Evolutionary conservation across 2,329 filamentous ascomycete species (phyloP).

Genomic region (Phaeosphaeria sp.): DNA sequence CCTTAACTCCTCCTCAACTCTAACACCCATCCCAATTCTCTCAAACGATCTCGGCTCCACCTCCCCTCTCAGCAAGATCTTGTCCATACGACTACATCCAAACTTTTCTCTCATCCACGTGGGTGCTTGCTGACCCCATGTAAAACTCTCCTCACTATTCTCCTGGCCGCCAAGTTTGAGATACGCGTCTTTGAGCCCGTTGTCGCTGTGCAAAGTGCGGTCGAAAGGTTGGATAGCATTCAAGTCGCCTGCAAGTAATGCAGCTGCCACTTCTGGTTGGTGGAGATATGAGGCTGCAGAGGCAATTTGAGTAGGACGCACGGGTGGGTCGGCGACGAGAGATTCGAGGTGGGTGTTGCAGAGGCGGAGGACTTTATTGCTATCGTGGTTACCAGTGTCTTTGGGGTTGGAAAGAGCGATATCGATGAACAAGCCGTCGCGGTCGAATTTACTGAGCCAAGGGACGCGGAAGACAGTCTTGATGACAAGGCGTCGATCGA

Average conservation of each 20-base stretch:
- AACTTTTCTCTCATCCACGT: conserved; percentile 51
- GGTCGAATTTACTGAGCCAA: conserved; percentile 56
- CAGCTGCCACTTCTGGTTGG: conserved; percentile 46
- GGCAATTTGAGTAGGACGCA: conserved; percentile 58
- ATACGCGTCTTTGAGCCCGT: conserved; percentile 60
- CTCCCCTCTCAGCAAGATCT: conserved; percentile 56
- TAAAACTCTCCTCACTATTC: conserved; percentile 59
- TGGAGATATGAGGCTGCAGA: conserved; percentile 55
- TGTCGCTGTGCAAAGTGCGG: conserved; percentile 54
- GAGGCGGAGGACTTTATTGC: conserved; percentile 49
- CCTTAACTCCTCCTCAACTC: conserved; percentile 47
- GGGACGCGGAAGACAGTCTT: conserved; percentile 60
- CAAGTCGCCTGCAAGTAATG: conserved; percentile 61
- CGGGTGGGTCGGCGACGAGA: conserved; percentile 56
- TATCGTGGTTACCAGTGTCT: not conserved
- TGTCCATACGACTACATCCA: conserved; percentile 63
- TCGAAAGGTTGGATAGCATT: conserved; percentile 66
- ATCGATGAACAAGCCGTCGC: conserved; percentile 65
- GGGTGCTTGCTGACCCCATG: conserved; percentile 64
- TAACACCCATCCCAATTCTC: conserved; percentile 57
- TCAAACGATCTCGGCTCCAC: conserved; percentile 48
- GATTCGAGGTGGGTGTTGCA: conserved; percentile 67
- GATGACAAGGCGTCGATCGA: conserved; percentile 57
- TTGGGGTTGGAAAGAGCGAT: conserved; percentile 34
- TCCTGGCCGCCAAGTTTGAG: conserved; percentile 60